phyloP scores from a whole-genome alignment of 2,329 filamentous ascomycete genomes.

The Botrytis byssoidea region DNA sequence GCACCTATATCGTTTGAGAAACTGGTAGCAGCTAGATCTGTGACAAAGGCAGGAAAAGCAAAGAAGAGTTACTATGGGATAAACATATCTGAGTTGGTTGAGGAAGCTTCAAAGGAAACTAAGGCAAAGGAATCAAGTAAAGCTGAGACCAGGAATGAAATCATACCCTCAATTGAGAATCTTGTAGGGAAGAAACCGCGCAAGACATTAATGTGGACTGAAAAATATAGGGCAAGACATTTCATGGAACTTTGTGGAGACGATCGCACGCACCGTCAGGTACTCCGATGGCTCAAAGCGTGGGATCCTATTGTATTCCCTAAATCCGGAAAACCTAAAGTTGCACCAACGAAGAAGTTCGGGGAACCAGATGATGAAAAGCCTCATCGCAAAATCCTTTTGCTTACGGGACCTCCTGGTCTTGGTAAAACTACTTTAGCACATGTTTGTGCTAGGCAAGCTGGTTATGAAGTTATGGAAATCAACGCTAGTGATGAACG shows the following conservation, averaged over 20 bases:
- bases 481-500: slow-evolving; percentile 98
- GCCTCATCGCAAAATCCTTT: slow-evolving; percentile 79
- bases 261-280: slow-evolving; percentile 85
- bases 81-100: slow-evolving; percentile 81
- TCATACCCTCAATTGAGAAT: slow-evolving; percentile 45
- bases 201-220: slow-evolving; percentile 77
- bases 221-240: slow-evolving; percentile 90
- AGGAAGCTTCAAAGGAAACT: slow-evolving; percentile 59
- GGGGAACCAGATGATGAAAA: slow-evolving; percentile 64
- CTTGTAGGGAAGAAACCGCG: slow-evolving; percentile 33
- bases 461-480: slow-evolving; percentile 93
- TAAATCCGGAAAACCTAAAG: slow-evolving; percentile 56
- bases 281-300: slow-evolving; percentile 87
- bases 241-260: slow-evolving; percentile 95
- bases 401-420: slow-evolving; percentile 88
- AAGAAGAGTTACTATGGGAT: slow-evolving; percentile 85
- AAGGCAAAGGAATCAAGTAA: slow-evolving; percentile 42
- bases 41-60: slow-evolving; percentile 64
- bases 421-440: slow-evolving; percentile 94
- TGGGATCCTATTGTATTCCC: slow-evolving; percentile 96
- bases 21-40: slow-evolving; percentile 66
- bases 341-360: slow-evolving; percentile 44
- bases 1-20: slow-evolving; percentile 58
- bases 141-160: slow-evolving; percentile 42
- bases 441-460: slow-evolving; percentile 92